Evolutionary conservation across 768 basidiomycete species (phyloP).

Genomic region (Cystobasidium ongulense): DNA sequence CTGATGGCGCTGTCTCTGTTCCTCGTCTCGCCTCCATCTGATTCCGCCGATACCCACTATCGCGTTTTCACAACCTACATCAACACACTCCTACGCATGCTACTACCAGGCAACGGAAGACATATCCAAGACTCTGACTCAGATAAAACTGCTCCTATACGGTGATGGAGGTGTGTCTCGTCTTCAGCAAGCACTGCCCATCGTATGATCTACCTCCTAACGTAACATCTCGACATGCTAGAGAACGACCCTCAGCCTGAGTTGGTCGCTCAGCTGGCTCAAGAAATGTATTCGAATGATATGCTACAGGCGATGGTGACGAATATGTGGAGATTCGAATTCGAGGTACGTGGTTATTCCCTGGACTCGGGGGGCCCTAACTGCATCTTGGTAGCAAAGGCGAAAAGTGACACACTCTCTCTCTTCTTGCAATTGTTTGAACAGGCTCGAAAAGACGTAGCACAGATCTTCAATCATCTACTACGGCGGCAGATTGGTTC

Average conservation of each 20-base stretch:
- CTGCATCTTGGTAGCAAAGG: neutral
- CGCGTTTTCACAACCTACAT: neutral
- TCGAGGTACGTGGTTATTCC: constrained; percentile 61
- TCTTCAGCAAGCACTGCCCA: too few species aligned
- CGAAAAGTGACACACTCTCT: constrained; percentile 49
- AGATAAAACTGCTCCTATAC: constrained; percentile 76
- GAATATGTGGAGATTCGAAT: constrained; percentile 79
- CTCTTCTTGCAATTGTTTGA: constrained; percentile 9
- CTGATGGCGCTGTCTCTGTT: neutral
- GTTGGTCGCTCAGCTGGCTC: constrained; percentile 83
- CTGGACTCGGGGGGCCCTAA: constrained; percentile 10
- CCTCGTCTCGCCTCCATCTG: neutral
- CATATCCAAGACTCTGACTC: constrained; percentile 76
- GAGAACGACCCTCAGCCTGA: constrained; percentile 72
- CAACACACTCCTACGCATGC: neutral
- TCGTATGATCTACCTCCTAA: neutral
- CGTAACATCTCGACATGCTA: constrained; percentile 8
- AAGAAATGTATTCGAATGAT: constrained; percentile 89
- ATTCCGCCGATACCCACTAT: neutral
- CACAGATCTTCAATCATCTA: constrained; percentile 50
- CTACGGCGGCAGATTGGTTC: constrained; percentile 76
- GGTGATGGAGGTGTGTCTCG: constrained; percentile 66
- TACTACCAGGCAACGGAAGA: constrained; percentile 69
- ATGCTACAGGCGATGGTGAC: constrained; percentile 70
- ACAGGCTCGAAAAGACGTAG: constrained; percentile 50